Conservation (phyloP, 345 rosid species). For the Turritis glabra region DNA sequence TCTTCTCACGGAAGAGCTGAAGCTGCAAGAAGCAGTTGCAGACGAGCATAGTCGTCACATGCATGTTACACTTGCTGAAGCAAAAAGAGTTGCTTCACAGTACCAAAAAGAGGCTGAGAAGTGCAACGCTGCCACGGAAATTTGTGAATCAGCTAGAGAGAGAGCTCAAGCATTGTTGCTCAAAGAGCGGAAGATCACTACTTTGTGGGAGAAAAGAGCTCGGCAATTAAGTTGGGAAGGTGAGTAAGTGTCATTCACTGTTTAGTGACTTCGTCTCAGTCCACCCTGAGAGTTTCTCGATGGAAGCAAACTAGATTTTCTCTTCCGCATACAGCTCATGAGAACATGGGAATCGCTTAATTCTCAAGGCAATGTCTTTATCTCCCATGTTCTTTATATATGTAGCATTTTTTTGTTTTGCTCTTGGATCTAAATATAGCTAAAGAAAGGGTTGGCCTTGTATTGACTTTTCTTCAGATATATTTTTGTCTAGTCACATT, state of each 20-base stretch:
- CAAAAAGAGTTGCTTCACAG: slow-evolving; percentile 82
- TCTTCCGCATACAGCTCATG: slow-evolving; percentile 28
- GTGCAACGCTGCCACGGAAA: slow-evolving; percentile 84
- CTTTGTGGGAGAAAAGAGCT: slow-evolving; percentile 83
- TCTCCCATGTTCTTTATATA: slow-evolving; percentile 23
- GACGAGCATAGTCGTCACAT: slow-evolving; percentile 69
- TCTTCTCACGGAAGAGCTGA: slow-evolving; percentile 87
- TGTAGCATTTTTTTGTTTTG: slow-evolving; percentile 13
- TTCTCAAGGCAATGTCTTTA: slow-evolving; percentile 34
- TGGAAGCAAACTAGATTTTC: slow-evolving; percentile 31
- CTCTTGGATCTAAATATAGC: slow-evolving; percentile 9
- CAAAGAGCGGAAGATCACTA: slow-evolving; percentile 81
- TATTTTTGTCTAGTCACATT: slow-evolving; percentile 16
- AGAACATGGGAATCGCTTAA: slow-evolving; percentile 36
- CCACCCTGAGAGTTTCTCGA: slow-evolving; percentile 21
- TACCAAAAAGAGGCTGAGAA: slow-evolving; percentile 93
- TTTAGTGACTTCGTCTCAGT: slow-evolving; percentile 26
- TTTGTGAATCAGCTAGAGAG: slow-evolving; percentile 84
- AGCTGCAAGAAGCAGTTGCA: slow-evolving; percentile 81
- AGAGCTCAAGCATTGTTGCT: slow-evolving; percentile 64
- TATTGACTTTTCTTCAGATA: slow-evolving; percentile 35
- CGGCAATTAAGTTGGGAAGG: slow-evolving; percentile 91
- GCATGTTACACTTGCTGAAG: slow-evolving; percentile 74
- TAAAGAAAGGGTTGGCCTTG: slow-evolving; percentile 25
- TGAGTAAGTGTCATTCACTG: slow-evolving; percentile 46